phyloP scores from a whole-genome alignment of 495 filamentous ascomycete species.

The Tuber brumale region DNA sequence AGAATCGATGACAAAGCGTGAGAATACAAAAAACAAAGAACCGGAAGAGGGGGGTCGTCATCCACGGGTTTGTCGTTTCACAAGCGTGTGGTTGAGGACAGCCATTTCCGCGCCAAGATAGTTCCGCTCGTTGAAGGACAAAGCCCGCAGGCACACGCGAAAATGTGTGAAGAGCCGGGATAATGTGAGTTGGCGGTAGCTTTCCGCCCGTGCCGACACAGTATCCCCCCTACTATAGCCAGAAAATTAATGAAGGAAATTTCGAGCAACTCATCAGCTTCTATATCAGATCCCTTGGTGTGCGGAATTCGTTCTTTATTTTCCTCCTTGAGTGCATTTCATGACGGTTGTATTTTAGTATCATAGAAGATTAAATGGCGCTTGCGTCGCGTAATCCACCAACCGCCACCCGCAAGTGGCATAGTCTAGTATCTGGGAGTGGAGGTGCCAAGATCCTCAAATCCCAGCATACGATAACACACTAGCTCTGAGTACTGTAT shows the following conservation, averaged over 20 bases:
- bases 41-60: neutral
- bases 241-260: neutral
- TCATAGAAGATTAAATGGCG: too few species aligned
- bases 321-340: too few species aligned
- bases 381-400: too few species aligned
- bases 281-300: too few species aligned
- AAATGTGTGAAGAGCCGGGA: neutral
- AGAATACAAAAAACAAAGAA: neutral
- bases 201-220: neutral
- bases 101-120: neutral
- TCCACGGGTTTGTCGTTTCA: neutral
- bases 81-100: neutral
- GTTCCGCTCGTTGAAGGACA: neutral
- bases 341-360: too few species aligned
- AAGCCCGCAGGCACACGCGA: neutral
- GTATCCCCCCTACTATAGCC: neutral
- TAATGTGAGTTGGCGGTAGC: neutral
- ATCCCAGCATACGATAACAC: too few species aligned
- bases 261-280: neutral
- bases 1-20: neutral
- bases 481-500: too few species aligned
- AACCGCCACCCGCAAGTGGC: too few species aligned
- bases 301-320: too few species aligned
- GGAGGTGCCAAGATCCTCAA: too few species aligned
- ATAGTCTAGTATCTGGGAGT: too few species aligned